These are phyloP conservation scores for Coprinellus aureogranulatus DNA, from an alignment of 768 basidiomycete species.

Conservation along the genomic window DNA sequence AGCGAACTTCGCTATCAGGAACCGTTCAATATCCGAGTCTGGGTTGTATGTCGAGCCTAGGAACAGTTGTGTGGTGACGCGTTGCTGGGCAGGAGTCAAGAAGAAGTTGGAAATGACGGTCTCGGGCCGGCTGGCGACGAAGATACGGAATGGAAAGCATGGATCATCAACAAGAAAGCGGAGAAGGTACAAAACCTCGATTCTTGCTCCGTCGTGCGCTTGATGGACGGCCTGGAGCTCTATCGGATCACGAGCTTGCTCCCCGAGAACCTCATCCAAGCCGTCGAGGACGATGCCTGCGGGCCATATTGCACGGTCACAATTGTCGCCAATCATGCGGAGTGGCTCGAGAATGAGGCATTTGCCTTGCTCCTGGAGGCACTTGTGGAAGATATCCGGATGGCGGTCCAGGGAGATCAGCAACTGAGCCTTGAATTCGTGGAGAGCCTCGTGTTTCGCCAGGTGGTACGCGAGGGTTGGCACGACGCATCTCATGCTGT, in stretches of 20 bases:
- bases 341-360: too few species aligned
- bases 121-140: slow-evolving; percentile 9
- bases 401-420: neutral
- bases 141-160: neutral
- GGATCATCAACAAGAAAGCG: neutral
- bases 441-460: neutral
- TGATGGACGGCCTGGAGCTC: neutral
- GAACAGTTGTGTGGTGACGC: neutral
- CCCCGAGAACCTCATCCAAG: slow-evolving; percentile 6
- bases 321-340: too few species aligned
- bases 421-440: neutral
- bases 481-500: neutral
- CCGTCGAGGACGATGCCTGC: slow-evolving; percentile 10
- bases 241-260: neutral
- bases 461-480: slow-evolving; percentile 6
- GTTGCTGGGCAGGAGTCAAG: neutral
- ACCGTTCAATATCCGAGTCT: neutral
- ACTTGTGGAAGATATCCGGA: neutral
- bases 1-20: neutral
- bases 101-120: neutral
- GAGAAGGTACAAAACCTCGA: slow-evolving; percentile 5
- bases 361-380: neutral
- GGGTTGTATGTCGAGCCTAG: slow-evolving; percentile 3
- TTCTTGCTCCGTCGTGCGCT: neutral
- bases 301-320: neutral